Conservation (phyloP, 2,329 filamentous ascomycete species). For the Hymenoscyphus salicellus region DNA sequence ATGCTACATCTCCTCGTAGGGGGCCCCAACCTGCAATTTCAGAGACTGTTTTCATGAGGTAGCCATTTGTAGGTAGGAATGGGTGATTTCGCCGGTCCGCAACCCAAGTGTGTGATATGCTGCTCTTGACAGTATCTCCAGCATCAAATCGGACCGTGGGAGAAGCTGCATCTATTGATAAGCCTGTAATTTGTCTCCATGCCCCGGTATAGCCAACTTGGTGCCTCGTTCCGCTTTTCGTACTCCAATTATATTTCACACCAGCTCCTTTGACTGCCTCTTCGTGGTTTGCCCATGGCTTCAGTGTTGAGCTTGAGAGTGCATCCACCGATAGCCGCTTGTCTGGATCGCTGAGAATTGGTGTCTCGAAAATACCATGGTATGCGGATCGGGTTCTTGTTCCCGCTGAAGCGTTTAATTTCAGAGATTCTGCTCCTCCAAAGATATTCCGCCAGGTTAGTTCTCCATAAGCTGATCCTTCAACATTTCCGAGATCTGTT, state of each 20-base stretch:
- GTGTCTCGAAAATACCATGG: constrained; percentile 78
- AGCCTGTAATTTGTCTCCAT: constrained; percentile 85
- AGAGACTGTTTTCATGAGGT: constrained; percentile 71
- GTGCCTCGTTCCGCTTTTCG: constrained; percentile 63
- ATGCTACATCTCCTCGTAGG: constrained; percentile 84
- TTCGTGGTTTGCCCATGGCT: constrained; percentile 91
- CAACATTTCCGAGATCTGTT: constrained; percentile 88
- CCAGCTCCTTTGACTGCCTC: constrained; percentile 78
- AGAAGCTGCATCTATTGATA: constrained; percentile 67
- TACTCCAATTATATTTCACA: constrained; percentile 73
- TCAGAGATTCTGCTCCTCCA: constrained; percentile 86
- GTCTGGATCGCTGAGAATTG: constrained; percentile 80
- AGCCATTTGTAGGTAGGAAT: constrained; percentile 78
- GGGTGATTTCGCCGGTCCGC: constrained; percentile 80
- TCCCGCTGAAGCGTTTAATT: constrained; percentile 81
- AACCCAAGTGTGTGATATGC: constrained; percentile 75
- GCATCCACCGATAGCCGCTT: constrained; percentile 75
- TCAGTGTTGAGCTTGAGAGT: constrained; percentile 78
- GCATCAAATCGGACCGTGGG: constrained; percentile 80
- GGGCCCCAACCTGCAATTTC: constrained; percentile 87
- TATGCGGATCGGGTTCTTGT: constrained; percentile 91
- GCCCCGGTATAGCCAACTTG: constrained; percentile 75
- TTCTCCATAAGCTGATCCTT: constrained; percentile 90
- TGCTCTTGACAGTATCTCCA: constrained; percentile 87
- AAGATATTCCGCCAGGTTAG: constrained; percentile 87